Evolutionary conservation across 805 yeast genomes (phyloP).

Genomic region (Dipodascus geniculatus): DNA sequence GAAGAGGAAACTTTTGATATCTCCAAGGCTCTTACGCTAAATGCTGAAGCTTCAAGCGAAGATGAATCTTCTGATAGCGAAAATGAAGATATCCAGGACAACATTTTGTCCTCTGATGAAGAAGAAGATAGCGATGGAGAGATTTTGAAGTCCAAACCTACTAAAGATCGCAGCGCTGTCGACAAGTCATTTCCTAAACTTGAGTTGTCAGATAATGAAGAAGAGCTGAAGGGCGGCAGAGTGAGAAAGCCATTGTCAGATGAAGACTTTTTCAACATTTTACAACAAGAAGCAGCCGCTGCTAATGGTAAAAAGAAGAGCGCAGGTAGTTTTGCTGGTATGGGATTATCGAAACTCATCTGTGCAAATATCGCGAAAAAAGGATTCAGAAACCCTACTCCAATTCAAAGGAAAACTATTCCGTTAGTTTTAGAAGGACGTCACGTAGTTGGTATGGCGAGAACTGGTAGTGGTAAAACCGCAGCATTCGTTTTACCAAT

Average conservation of each 20-base stretch:
- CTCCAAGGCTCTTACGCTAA: constrained; percentile 15
- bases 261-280: constrained; percentile 11
- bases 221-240: constrained; percentile 15
- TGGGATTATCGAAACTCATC: constrained; percentile 70
- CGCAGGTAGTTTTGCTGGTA: constrained; percentile 72
- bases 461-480: constrained; percentile 98
- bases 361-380: constrained; percentile 62
- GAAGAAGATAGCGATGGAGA: constrained; percentile 30
- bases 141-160: too few species aligned
- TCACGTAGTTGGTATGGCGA: constrained; percentile 98
- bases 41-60: constrained; percentile 6
- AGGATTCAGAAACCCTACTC: constrained; percentile 93
- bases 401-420: constrained; percentile 92
- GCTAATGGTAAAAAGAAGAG: constrained; percentile 21
- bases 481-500: constrained; percentile 93
- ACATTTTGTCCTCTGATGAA: constrained; percentile 32
- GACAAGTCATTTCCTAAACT: constrained; percentile 27
- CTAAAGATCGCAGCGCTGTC: too few species aligned
- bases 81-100: constrained; percentile 17
- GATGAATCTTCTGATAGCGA: constrained; percentile 8
- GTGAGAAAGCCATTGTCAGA: constrained; percentile 17
- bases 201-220: constrained; percentile 34
- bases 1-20: constrained; percentile 19
- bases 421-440: constrained; percentile 78
- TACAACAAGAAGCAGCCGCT: constrained; percentile 5